phyloP scores from a whole-genome alignment of 2,329 filamentous ascomycete species.

The Bipolaris victoriae region DNA sequence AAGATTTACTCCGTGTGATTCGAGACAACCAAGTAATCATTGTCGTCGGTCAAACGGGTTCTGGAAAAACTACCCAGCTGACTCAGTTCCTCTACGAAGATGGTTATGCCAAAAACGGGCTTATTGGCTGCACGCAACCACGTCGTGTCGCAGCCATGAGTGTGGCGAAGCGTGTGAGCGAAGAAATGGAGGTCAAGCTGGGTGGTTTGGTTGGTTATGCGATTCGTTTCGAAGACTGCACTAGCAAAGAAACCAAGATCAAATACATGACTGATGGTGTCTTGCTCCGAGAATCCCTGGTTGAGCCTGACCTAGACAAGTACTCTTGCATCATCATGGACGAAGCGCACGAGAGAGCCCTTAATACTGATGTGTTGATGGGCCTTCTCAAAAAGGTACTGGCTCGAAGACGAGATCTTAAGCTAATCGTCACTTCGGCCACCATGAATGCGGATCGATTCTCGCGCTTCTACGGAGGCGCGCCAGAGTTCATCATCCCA shows the following conservation, averaged over 20 bases:
- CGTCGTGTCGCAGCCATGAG: slow-evolving; percentile 98
- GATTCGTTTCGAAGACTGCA: slow-evolving; percentile 98
- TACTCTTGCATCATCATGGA: slow-evolving; percentile 99
- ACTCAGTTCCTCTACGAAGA: slow-evolving; percentile 97
- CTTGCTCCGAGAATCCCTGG: slow-evolving; percentile 87
- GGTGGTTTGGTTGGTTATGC: slow-evolving; percentile 92
- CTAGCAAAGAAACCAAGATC: slow-evolving; percentile 91
- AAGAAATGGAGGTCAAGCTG: slow-evolving; percentile 95
- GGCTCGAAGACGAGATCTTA: slow-evolving; percentile 84
- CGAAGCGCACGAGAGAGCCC: slow-evolving; percentile 93
- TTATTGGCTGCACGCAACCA: slow-evolving; percentile 97
- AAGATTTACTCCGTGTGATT: slow-evolving; percentile 89
- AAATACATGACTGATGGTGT: slow-evolving; percentile 99
- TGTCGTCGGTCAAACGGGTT: slow-evolving; percentile 95
- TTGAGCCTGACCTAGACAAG: slow-evolving; percentile 89
- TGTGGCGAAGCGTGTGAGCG: slow-evolving; percentile 95
- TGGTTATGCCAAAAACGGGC: slow-evolving; percentile 82
- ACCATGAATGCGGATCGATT: slow-evolving; percentile 99
- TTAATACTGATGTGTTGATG: slow-evolving; percentile 98
- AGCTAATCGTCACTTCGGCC: slow-evolving; percentile 95
- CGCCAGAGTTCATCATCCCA: slow-evolving; percentile 95
- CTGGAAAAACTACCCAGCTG: slow-evolving; percentile 95
- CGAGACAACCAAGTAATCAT: slow-evolving; percentile 97
- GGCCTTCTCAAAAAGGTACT: slow-evolving; percentile 97
- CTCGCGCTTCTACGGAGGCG: slow-evolving; percentile 92